Evolutionary conservation across 2,329 filamentous ascomycete species (phyloP).

Genomic region (Fusarium domesticum): DNA sequence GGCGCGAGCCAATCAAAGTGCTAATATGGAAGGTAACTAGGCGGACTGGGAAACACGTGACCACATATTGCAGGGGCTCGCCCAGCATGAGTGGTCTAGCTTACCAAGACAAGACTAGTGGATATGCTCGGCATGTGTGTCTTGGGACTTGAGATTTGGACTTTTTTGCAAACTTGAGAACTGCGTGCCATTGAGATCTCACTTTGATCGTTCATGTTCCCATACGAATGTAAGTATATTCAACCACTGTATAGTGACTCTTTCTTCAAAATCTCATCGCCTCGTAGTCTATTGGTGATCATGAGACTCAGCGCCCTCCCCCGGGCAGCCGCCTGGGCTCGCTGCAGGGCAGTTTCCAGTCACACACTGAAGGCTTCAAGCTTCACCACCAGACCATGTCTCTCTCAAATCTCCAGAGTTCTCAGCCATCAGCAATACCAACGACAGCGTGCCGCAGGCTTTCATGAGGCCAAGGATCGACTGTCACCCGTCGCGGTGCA

Average conservation of each 20-base stretch:
- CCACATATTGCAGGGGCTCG: not conserved
- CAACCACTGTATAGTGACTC: not conserved
- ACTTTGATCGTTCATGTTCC: not conserved
- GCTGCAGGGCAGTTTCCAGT: slow-evolving; percentile 16
- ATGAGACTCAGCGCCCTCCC: slow-evolving; percentile 26
- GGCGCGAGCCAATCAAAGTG: slow-evolving; percentile 20
- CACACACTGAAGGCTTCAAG: slow-evolving; percentile 9
- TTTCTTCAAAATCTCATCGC: slow-evolving; percentile 5
- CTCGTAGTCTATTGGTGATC: slow-evolving; percentile 8
- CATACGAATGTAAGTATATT: not conserved
- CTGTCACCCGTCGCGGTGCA: slow-evolving; percentile 14
- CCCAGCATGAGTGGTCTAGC: no score
- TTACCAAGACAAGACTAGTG: not conserved
- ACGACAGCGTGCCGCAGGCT: slow-evolving; percentile 17
- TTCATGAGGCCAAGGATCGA: slow-evolving; percentile 26
- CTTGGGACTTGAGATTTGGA: slow-evolving; percentile 11
- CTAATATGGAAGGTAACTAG: not conserved
- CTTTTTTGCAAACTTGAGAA: slow-evolving; percentile 4
- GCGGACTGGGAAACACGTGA: slow-evolving; percentile 18
- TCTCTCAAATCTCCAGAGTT: slow-evolving; percentile 3
- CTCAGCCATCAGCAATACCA: slow-evolving; percentile 12
- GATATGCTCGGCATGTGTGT: slow-evolving; percentile 4
- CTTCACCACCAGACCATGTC: slow-evolving; percentile 6
- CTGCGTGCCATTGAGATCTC: not conserved
- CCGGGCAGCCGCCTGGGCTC: slow-evolving; percentile 24